Evolutionary conservation across 2,329 filamentous ascomycete species (phyloP), one percentile per base, ranked within the genome.

Genomic region (Aphanoascus verrucosus): DNA sequence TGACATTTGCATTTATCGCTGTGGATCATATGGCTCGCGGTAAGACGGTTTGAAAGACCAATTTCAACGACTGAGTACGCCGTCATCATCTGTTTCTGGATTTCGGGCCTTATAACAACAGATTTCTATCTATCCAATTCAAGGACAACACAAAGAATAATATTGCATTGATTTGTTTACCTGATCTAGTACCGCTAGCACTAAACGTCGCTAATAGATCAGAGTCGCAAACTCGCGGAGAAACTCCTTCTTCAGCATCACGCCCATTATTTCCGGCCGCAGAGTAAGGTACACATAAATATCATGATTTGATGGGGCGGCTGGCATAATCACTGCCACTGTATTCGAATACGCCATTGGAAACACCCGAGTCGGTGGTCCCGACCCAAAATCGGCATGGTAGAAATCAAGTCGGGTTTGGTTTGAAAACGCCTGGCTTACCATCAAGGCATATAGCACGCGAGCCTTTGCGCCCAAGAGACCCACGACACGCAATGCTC

Each of bases 11-110:
- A 3, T 54, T 38, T 28, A 54, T 54, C 19, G 52, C 52, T 8
- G 44, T 41, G 3, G 42, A 54, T 17, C 52, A 54, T 49, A 54
- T 54, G 40, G 43, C 44, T 49, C 23, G 23, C 7, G 23, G 23
- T 3, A 28, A 28, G 23, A 28, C 23, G 23, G 3, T 7, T 28
- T 28, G 23, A 28, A 28, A 7, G 7, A 3, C 23, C 3, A 28
- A 28, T 52, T 94, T 94, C 61, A 88, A 28, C 23, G 7, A 28
- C 23, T 28, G 23, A 7, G 23, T 28, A 28, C 23, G 23, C 23
- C 3, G 23, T 28, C 23, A 28, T 28, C 23, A 4, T 7, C 23
- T 28, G 23, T 3, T 28, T 28, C 23, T 3, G 23, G 23, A 28
- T 28, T 28, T 4, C 23, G 23, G 23, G 23, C 3, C 23, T 28